A percentile compares a stretch with the other conserved stretches of the same genome.
phyloP scores from a whole-genome alignment of 1,284 basidiomycete genomes.

The Heterobasidion irregulare region DNA sequence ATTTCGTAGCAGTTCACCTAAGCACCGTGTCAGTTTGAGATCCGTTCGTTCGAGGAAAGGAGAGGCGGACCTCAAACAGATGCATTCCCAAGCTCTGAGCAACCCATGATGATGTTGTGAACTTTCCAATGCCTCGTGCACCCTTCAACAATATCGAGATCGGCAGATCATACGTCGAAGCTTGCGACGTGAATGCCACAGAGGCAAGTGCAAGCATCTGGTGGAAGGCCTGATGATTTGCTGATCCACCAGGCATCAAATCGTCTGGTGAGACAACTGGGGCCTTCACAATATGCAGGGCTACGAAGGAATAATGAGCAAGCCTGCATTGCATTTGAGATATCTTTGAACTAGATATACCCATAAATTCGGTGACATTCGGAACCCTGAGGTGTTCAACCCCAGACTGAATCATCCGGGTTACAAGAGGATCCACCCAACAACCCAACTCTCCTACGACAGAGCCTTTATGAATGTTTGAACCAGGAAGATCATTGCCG shows the following conservation, averaged over 20 bases:
- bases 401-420: conserved; percentile 76
- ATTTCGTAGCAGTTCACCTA: conserved; percentile 86
- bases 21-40: neutral
- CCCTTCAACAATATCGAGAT: conserved; percentile 72
- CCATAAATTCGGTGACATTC: conserved; percentile 47
- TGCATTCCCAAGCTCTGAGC: conserved; percentile 69
- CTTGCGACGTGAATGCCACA: conserved; percentile 46
- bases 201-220: conserved; percentile 44
- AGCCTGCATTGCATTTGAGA: neutral
- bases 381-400: conserved; percentile 66
- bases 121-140: conserved; percentile 68
- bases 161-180: conserved; percentile 51
- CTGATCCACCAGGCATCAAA: neutral
- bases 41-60: neutral
- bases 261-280: too few species aligned
- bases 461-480: conserved; percentile 31
- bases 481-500: conserved; percentile 16
- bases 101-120: conserved; percentile 47
- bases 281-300: too few species aligned
- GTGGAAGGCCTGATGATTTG: conserved; percentile 18
- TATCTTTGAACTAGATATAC: conserved; percentile 19
- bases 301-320: neutral
- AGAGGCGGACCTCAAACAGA: conserved; percentile 59
- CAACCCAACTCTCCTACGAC: conserved; percentile 75
- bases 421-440: conserved; percentile 69